phyloP scores from a whole-genome alignment of 345 rosid genomes.

The Eutrema yunnanense region DNA sequence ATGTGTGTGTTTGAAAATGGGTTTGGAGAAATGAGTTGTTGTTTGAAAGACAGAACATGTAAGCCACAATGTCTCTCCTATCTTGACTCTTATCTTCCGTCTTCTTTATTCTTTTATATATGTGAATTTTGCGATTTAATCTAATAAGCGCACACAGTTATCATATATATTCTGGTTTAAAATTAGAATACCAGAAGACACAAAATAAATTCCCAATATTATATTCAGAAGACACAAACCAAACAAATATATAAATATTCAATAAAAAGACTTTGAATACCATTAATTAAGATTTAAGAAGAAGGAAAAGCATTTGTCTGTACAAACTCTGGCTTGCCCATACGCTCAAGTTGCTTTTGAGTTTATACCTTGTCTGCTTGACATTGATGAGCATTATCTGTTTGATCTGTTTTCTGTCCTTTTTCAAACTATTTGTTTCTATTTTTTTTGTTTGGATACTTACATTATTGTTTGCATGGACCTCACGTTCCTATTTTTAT shows the following conservation, averaged over 20 bases:
- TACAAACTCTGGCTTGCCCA: conserved; percentile 22
- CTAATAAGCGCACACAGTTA: conserved; percentile 24
- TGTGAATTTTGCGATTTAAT: not conserved
- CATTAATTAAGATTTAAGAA: not conserved
- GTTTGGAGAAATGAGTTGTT: conserved; percentile 5
- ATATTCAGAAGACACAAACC: conserved; percentile 10
- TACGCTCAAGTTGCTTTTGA: conserved; percentile 27
- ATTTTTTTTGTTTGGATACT: not conserved
- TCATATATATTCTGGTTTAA: not conserved
- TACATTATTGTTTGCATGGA: conserved; percentile 26
- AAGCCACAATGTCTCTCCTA: conserved; percentile 17
- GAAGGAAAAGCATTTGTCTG: not conserved
- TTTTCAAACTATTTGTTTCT: not conserved
- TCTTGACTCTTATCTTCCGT: conserved; percentile 8
- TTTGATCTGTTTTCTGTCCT: conserved; percentile 16
- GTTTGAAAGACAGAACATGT: conserved; percentile 20
- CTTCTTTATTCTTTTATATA: not conserved
- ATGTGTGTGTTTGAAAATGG: conserved; percentile 1
- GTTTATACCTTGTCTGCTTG: conserved; percentile 30
- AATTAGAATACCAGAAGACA: not conserved
- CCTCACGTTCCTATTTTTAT: conserved; percentile 19
- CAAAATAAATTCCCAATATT: not conserved
- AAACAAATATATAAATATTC: not conserved
- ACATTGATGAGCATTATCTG: conserved; percentile 27
- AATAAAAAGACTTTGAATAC: not conserved